Percentiles rank a stretch among this genome's conserved stretches.
phyloP scores from a whole-genome alignment of 2,329 filamentous ascomycete species.

The Fusarium chlamydosporum region DNA sequence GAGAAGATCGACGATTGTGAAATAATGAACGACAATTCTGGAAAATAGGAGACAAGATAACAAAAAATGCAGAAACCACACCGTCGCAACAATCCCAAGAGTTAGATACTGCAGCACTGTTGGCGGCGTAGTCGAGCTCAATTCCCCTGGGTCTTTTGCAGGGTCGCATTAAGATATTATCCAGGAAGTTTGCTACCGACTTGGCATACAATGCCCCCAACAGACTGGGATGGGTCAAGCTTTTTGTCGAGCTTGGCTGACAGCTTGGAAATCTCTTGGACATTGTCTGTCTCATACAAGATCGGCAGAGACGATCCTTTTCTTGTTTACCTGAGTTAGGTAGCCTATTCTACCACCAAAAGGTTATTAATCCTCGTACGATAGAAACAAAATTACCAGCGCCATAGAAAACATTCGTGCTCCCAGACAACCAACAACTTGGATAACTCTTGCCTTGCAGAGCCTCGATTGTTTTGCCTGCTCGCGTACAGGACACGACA shows the following conservation, averaged over 20 bases:
- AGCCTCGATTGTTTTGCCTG: slow-evolving; percentile 17
- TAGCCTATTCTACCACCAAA: background rate
- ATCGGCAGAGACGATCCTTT: slow-evolving; percentile 20
- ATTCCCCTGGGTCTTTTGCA: background rate
- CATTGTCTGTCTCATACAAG: slow-evolving; percentile 16
- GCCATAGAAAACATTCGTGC: slow-evolving; percentile 5
- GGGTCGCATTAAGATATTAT: slow-evolving; percentile 12
- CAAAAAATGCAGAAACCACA: slow-evolving; percentile 8
- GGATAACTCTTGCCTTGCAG: slow-evolving; percentile 30
- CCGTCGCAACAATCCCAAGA: slow-evolving; percentile 11
- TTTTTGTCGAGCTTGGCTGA: slow-evolving; percentile 31
- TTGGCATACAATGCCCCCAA: slow-evolving; percentile 21
- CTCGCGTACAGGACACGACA: background rate
- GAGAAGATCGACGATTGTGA: slow-evolving; percentile 6
- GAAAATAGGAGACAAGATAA: background rate
- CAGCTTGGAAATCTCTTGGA: slow-evolving; percentile 29
- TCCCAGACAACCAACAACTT: slow-evolving; percentile 6
- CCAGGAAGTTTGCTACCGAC: slow-evolving; percentile 27
- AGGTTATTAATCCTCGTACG: slow-evolving; percentile 12
- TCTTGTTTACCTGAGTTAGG: no score
- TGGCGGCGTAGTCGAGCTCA: background rate
- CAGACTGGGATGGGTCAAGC: slow-evolving; percentile 16
- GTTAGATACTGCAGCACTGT: background rate
- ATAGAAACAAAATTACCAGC: slow-evolving; percentile 37
- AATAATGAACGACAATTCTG: slow-evolving; percentile 6